Evolutionary conservation across 495 filamentous ascomycete species (phyloP), one percentile per base, ranked within the genome.

Genomic region (Aspergillus carlsbadensis): DNA sequence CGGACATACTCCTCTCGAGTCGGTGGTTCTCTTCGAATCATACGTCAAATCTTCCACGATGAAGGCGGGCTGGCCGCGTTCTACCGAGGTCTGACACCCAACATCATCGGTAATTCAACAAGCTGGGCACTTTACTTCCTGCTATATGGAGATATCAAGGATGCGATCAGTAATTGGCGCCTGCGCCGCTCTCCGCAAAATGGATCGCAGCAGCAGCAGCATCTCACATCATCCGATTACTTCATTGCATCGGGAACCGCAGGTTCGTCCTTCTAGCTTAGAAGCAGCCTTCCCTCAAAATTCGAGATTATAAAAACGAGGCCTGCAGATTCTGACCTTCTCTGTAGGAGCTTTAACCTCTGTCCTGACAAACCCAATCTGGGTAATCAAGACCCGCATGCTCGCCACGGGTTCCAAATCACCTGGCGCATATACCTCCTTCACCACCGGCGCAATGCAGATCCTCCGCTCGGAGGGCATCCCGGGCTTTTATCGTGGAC

Each of bases 341-440:
- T 11, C 5, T 20, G 41, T 6, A 83, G 85, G 85, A n/a, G 66
- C 79, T 29, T 63, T 88, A 17, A 93, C 91, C 5, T 87, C 90
- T 34, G 67, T 92, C 22, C 75, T 89, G 57, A 98, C 95, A 45
- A 99, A 99, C 67, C 94, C 94, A 5, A 88, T 99, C 65, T 99
- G 94, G 94, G 94, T 99, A 6, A 83, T 99, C 67, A 98, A 98
- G 70, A 99, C 94, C 3, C 89, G 94, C 47, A 98, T 99, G 93
- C 77, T 99, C 11, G 89, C 91, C 29, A 91, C 87, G 3, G 86
- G 92, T 61, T 80, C 81, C 43, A 71, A 76, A 37, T 78, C 82
- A 21, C 87, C 84, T 1, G 90, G 90, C 49, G 92, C 92, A 5
- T 99, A 98, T 72, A 74, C 81, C n/a, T 85, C 81, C 56, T 86